Percentiles rank a stretch among this genome's conserved stretches.
phyloP scores from a whole-genome alignment of 257 asterid genomes.

The Anisodus tanguticus region DNA sequence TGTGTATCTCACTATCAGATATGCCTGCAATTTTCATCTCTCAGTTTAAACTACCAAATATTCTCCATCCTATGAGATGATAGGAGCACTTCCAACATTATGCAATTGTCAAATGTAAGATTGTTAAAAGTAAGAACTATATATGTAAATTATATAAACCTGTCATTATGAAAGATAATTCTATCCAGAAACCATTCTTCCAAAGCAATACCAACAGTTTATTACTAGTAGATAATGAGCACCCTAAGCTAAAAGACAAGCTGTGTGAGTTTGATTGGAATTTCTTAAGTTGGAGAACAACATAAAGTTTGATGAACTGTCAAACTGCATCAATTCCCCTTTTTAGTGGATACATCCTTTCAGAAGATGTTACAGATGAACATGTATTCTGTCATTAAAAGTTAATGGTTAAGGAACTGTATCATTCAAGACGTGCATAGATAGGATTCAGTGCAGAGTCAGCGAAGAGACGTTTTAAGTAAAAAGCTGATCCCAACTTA shows the following conservation, averaged over 20 bases:
- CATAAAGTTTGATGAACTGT: not conserved
- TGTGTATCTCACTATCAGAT: constrained; percentile 65
- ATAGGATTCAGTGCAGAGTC: not conserved
- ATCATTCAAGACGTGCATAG: not conserved
- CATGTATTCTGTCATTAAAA: not conserved
- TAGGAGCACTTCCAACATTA: not conserved
- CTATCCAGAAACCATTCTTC: not conserved
- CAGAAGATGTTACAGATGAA: not conserved
- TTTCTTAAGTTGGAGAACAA: constrained; percentile 4
- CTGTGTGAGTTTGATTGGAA: constrained; percentile 1
- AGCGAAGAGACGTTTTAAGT: not conserved
- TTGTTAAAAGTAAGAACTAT: not conserved
- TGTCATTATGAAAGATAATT: not conserved
- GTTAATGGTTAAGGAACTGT: not conserved
- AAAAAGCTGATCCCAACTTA: not conserved
- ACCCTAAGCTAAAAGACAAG: constrained; percentile 12
- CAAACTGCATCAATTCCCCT: constrained; percentile 4
- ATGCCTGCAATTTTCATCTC: constrained; percentile 54
- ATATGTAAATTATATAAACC: no score
- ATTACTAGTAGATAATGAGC: not conserved
- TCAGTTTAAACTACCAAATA: constrained; percentile 25
- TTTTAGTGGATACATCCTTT: not conserved
- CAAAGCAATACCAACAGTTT: not conserved
- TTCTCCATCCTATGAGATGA: not conserved
- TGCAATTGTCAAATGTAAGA: not conserved